Percentiles rank a stretch among this genome's conserved stretches.
Conservation (phyloP, 202 grass and related monocot genomes). For the Zizania palustris region DNA sequence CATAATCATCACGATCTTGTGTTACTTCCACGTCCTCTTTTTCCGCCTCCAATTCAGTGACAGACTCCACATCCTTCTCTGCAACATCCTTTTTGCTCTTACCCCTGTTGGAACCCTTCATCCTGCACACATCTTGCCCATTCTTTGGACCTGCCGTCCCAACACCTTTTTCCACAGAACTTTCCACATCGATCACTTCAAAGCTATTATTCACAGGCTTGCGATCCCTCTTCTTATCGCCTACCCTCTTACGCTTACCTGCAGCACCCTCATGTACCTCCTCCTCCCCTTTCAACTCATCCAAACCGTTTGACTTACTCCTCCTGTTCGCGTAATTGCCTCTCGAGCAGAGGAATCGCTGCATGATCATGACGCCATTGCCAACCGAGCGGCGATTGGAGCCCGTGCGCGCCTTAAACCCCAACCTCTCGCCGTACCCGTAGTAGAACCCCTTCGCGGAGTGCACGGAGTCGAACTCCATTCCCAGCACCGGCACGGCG, state of each 20-base stretch:
- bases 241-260: constrained; percentile 44
- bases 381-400: constrained; percentile 59
- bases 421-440: constrained; percentile 52
- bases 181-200: constrained; percentile 34
- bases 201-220: constrained; percentile 26
- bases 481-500: constrained; percentile 52
- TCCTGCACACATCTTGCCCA: constrained; percentile 19
- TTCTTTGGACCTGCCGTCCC: neutral
- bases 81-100: constrained; percentile 16
- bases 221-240: constrained; percentile 42
- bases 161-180: constrained; percentile 34
- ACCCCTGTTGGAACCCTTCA: constrained; percentile 7
- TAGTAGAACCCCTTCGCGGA: constrained; percentile 76
- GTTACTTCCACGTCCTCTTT: neutral
- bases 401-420: constrained; percentile 71
- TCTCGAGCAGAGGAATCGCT: constrained; percentile 75
- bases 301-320: constrained; percentile 31
- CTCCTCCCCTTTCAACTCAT: constrained; percentile 39
- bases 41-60: neutral
- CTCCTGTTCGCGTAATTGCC: constrained; percentile 42
- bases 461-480: constrained; percentile 80
- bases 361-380: constrained; percentile 69
- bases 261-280: constrained; percentile 32
- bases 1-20: neutral
- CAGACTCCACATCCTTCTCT: constrained; percentile 6